Evolutionary conservation across 1,139 yeast genomes (phyloP), one percentile per base, ranked within the genome.

Genomic region (Saccharomyces hybrid): DNA sequence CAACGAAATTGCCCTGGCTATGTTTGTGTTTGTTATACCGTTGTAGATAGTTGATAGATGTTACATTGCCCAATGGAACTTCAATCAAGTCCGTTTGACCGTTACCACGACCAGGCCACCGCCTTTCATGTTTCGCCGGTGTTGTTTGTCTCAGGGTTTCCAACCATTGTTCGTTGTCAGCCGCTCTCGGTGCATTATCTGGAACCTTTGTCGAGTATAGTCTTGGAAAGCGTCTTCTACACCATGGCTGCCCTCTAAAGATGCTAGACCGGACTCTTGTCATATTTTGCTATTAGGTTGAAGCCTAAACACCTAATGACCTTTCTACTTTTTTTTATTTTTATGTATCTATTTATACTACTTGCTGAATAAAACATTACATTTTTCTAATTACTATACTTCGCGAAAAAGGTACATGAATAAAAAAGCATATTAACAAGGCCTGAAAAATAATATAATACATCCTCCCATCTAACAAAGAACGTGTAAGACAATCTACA

Each of bases 91-190:
- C 20, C 5, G 20, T 34, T 14, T 14, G 42, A 4, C 42, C 5
- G 5, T 3, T 34, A 8, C 20, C 23, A 34, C 25, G 23, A 34
- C 7, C 5, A 4, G 5, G 3, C 20, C 3, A 2, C 20, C 2
- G 42, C 42, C 20, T 34, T 9, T 5, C 32, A 27, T 52, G 27
- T n/a, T 47, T 23, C 34, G 47, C 16, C 47, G 32, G 50, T 16
- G 47, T 53, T 41, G 34, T 42, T 5, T 54, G 48, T 9, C 59
- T 57, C 46, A 73, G 50, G 20, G 62, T 59, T 32, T 67, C 64
- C 28, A 79, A 63, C 83, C 83, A 79, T 51, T 68, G 67, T 46
- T 73, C 76, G 55, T 79, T 79, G 56, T 77, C 81, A 1, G 68
- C 54, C 6, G 73, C 69, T 4, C 75, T 73, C 3, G 82, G 82